phyloP scores from a whole-genome alignment of 345 rosid species.

The Acer yangbiense region DNA sequence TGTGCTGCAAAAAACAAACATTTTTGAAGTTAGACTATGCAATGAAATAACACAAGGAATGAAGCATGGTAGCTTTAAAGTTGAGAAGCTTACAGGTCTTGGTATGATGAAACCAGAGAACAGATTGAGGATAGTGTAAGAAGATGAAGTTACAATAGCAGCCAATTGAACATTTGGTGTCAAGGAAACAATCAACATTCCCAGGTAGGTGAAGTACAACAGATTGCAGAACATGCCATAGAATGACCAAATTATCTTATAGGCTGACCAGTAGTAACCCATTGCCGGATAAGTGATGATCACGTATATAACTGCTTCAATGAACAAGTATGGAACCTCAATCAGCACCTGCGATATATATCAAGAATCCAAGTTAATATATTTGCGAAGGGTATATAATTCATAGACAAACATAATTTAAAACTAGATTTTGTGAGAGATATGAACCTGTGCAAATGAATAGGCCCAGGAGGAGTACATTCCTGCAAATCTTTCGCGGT shows the following conservation, averaged over 20 bases:
- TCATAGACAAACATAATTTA: not conserved
- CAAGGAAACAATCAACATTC: conserved; percentile 35
- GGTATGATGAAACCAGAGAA: conserved; percentile 42
- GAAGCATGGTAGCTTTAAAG: too few species aligned
- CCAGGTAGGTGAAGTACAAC: conserved; percentile 34
- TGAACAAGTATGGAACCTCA: conserved; percentile 29
- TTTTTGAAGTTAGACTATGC: not conserved
- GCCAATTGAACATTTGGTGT: conserved; percentile 34
- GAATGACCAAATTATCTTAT: conserved; percentile 36
- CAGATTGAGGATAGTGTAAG: conserved; percentile 26
- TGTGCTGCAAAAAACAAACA: conserved; percentile 20
- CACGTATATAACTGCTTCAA: conserved; percentile 23
- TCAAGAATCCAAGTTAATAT: not conserved
- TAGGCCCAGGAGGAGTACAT: conserved; percentile 28
- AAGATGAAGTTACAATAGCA: conserved; percentile 28
- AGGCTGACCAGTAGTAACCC: conserved; percentile 37
- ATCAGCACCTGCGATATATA: conserved; percentile 15
- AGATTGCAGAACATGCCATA: conserved; percentile 27
- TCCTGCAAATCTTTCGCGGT: conserved; percentile 28
- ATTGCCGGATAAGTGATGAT: conserved; percentile 34
- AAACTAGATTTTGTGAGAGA: not conserved
- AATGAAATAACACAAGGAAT: not conserved
- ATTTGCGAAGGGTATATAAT: not conserved
- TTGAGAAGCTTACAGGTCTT: conserved; percentile 18
- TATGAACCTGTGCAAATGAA: conserved; percentile 27